These are phyloP conservation scores for Pythium coloratum DNA, from an alignment of 352 stramenopile genomes.

Conservation along the genomic window DNA sequence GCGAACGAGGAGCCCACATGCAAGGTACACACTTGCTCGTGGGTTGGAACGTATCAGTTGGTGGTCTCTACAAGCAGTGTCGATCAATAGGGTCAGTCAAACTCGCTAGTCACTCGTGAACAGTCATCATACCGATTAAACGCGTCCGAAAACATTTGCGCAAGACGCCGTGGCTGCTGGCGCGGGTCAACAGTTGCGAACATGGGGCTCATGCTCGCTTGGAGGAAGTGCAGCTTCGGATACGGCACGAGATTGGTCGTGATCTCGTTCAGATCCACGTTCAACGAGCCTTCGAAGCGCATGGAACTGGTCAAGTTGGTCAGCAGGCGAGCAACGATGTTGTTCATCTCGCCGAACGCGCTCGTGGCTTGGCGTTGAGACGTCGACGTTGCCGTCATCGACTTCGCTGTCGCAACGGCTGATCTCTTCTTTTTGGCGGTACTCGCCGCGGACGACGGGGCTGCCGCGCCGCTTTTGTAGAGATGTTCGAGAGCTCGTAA, in stretches of 20 bases:
- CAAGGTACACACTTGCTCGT: conserved; percentile 73
- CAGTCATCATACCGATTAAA: conserved; percentile 49
- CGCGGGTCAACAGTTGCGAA: conserved; percentile 45
- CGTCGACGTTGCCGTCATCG: conserved; percentile 2
- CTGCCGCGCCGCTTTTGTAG: conserved; percentile 40
- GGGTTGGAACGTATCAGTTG: conserved; percentile 81
- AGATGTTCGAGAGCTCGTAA: conserved; percentile 48
- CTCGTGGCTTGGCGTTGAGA: conserved; percentile 29
- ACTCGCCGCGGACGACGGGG: conserved; percentile 13
- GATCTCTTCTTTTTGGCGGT: conserved; percentile 29
- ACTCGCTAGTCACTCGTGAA: conserved; percentile 2
- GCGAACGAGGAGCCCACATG: conserved; percentile 83
- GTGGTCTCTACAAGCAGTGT: conserved; percentile 41
- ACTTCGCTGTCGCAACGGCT: conserved; percentile 1
- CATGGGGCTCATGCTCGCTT: conserved; percentile 81
- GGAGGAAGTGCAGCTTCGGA: conserved; percentile 98
- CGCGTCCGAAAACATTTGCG: conserved; percentile 68
- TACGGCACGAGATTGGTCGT: conserved; percentile 99
- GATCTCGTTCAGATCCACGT: conserved; percentile 99
- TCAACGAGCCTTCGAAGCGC: conserved; percentile 97
- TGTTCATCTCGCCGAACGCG: conserved; percentile 99
- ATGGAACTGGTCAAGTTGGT: conserved; percentile 99
- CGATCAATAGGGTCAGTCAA: neutral
- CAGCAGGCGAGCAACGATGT: conserved; percentile 96
- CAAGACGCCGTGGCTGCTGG: conserved; percentile 52